Evolutionary conservation across 2,329 filamentous ascomycete genomes (phyloP).

Genomic region (Colletotrichum caudatum): DNA sequence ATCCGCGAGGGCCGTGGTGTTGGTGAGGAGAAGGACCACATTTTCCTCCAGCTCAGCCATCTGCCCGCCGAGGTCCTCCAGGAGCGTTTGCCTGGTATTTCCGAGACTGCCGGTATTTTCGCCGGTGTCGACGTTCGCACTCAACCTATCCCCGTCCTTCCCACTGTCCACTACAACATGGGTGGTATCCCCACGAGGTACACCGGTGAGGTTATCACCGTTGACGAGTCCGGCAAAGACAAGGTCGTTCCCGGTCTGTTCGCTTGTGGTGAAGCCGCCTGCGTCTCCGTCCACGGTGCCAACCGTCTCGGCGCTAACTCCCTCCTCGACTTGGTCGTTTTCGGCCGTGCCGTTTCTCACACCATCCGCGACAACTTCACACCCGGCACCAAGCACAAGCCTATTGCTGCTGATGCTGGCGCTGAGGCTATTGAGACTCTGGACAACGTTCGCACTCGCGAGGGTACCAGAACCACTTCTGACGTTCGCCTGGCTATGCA

Average conservation of each 20-base stretch:
- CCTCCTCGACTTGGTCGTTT: conserved; percentile 95
- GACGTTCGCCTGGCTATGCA: conserved; percentile 95
- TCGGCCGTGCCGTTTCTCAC: conserved; percentile 96
- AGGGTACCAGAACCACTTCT: conserved; percentile 87
- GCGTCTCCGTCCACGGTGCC: conserved; percentile 97
- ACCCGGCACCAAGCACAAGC: conserved; percentile 83
- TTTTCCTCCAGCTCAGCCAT: conserved; percentile 97
- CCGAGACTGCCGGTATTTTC: conserved; percentile 97
- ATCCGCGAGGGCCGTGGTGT: conserved; percentile 98
- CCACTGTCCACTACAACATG: conserved; percentile 99
- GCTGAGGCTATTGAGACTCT: conserved; percentile 88
- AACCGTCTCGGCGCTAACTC: conserved; percentile 99
- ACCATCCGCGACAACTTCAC: conserved; percentile 95
- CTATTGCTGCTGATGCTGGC: conserved; percentile 86
- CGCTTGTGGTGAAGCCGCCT: conserved; percentile 96
- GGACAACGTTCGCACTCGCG: conserved; percentile 85
- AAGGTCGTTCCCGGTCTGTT: conserved; percentile 95
- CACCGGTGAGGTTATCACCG: conserved; percentile 93
- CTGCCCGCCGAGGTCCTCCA: conserved; percentile 91
- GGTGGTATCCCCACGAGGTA: conserved; percentile 98
- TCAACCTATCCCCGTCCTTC: conserved; percentile 95
- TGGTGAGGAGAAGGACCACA: conserved; percentile 96
- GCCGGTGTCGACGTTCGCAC: conserved; percentile 96
- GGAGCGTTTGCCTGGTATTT: conserved; percentile 97
- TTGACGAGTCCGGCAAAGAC: conserved; percentile 88